Evolutionary conservation across 305 asterid species (phyloP), one percentile per base, ranked within the genome.

Genomic region (Ilex paraguariensis): DNA sequence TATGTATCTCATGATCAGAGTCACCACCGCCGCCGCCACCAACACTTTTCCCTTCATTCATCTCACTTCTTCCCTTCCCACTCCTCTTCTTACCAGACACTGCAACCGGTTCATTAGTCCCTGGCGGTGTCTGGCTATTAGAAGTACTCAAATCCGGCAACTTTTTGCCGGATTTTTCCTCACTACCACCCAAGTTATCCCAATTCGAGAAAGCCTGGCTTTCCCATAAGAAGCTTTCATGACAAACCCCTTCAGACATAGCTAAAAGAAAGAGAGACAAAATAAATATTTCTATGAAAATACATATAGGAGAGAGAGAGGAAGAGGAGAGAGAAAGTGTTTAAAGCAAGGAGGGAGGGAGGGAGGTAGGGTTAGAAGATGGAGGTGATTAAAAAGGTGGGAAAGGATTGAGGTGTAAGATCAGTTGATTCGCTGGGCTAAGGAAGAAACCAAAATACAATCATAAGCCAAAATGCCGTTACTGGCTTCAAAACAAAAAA

Each of bases 401-500:
- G 53, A 21, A 21, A 21, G 28, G 2, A 21, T 21, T 21, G 28
- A 36, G 42, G 42, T 36, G 42, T 36, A 36, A 36, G 42, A 21
- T 21, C 28, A 36, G 64, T 68, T 61, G 63, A 63, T 68, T 69
- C 40, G 53, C 8, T 31, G 42, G 42, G 42, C 45, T 16, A 54
- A 42, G 44, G 65, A 73, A 78, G 44, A 70, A 60, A 75, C 76
- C 76, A 82, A 83, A 77, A 72, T 60, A 67, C 74, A 81, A 80
- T 80, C 80, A 82, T 82, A 70, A 73, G 79, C 76, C 73, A 62
- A 70, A 72, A 74, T 72, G 80, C 80, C 75, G 83, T 80, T 78
- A 73, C 79, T 52, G 58, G 73, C 80, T 83, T 83, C 73, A 62
- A 51, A 75, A 72, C 79, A 66, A 72, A 72, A 77, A 75, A 69